phyloP scores from a whole-genome alignment of 192 early-diverging fungal genomes.

The Neocallimastix lanati region DNA sequence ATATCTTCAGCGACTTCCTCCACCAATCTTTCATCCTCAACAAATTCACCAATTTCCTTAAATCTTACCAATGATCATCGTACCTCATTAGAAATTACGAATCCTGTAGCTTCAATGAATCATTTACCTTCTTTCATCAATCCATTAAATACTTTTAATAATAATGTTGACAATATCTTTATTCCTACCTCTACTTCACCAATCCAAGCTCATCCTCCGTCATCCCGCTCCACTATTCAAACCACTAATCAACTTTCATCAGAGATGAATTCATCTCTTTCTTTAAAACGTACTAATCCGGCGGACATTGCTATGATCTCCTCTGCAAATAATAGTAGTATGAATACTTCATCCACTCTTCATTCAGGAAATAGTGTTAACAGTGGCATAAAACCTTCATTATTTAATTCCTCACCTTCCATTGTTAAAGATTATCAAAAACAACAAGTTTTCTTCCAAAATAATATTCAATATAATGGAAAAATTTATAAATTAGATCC shows the following conservation, averaged over 20 bases:
- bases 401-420: background rate
- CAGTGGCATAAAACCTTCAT: background rate
- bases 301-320: no score
- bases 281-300: background rate
- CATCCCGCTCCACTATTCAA: background rate
- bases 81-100: background rate
- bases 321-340: no score
- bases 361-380: background rate
- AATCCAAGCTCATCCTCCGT: background rate
- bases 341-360: background rate
- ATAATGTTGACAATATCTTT: background rate
- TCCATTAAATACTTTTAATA: background rate
- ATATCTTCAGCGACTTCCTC: background rate
- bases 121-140: background rate
- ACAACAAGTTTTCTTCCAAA: background rate
- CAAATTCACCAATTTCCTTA: background rate
- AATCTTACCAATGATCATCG: background rate
- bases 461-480: background rate
- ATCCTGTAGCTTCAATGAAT: background rate
- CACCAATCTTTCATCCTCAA: background rate
- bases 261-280: background rate
- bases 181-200: background rate
- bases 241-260: no score
- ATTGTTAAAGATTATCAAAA: background rate
- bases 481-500: background rate